phyloP scores from a whole-genome alignment of 148 eudicot genomes.

The Diospyros kaki region DNA sequence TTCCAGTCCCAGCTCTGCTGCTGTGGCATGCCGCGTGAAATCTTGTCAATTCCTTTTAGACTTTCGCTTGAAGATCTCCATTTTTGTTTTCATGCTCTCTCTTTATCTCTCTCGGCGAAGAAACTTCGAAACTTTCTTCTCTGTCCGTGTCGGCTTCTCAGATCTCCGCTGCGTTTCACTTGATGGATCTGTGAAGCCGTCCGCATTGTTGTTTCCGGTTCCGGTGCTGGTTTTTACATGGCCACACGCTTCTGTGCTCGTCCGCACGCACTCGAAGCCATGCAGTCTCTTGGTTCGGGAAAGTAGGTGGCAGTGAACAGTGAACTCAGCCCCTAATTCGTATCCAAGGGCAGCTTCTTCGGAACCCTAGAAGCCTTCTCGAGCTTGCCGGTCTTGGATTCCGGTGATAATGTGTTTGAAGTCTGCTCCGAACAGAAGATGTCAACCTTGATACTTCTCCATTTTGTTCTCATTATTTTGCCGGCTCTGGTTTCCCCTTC shows the following conservation, averaged over 20 bases:
- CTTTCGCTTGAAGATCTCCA: slow-evolving; percentile 11
- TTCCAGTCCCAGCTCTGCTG: neutral
- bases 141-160: neutral
- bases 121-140: too few relatives aligned
- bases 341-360: neutral
- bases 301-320: neutral
- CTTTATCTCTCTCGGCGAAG: neutral
- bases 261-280: neutral
- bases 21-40: neutral
- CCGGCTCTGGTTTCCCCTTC: slow-evolving; percentile 26
- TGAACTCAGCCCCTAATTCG: neutral
- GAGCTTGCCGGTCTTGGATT: slow-evolving; percentile 9
- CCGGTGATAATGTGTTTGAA: slow-evolving; percentile 28
- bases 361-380: slow-evolving; percentile 16
- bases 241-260: neutral
- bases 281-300: slow-evolving; percentile 3
- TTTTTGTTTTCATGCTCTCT: neutral
- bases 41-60: neutral
- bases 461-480: slow-evolving; percentile 17
- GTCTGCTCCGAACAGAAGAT: slow-evolving; percentile 27
- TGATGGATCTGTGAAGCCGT: slow-evolving; percentile 1
- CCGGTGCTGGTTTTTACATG: neutral
- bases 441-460: slow-evolving; percentile 19
- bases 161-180: slow-evolving; percentile 5
- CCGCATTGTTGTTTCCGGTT: slow-evolving; percentile 10